Evolutionary conservation across 805 yeast species (phyloP), one percentile per base, ranked within the genome.

Genomic region (Ogataea paraovalis): DNA sequence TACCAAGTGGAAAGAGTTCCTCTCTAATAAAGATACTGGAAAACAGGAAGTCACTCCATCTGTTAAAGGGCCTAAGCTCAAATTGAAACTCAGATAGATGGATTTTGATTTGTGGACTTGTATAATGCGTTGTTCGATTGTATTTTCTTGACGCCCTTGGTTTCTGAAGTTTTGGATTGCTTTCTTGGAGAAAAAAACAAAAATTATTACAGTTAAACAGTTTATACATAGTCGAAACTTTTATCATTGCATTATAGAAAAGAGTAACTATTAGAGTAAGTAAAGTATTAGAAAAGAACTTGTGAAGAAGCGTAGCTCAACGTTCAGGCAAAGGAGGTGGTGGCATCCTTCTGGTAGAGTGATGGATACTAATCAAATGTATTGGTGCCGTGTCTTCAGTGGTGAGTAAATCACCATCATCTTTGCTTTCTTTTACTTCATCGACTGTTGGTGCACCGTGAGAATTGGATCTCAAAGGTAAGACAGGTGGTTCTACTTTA

Each of bases 321-420:
- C 41, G 41, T 27, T 40, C 42, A 18, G 42, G 42, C 12, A 40
- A 40, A 6, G 42, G 42, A 18, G 42, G 42, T n/a, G 42, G 41
- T 25, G 13, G 8, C 16, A 4, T 2, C 18, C n/a, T 39, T 34
- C 40, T 41, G 13, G 25, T n/a, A 58, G 13, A 51, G 50, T 41
- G 37, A 25, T 25, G 44, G 42, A 16, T 10, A 2, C 30, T 39
- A 21, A 21, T 16, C 19, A 22, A 16, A 25, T 39, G 32, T 23
- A n/a, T 38, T 16, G 18, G 12, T 6, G 18, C 12, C 22, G 41
- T 38, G 27, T 12, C 9, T 25, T 25, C 9, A 6, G 9, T 10
- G 5, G 30, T 5, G 9, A 30, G 4, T 39, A 13, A 18, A 3
- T 20, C 13, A n/a, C 20, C 39, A 21, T 12, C 25, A 14, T 18